Percentiles rank a stretch among this genome's conserved stretches.
These are phyloP conservation scores for Penicillium paneum DNA, from an alignment of 2,329 filamentous ascomycete species.

Conservation along the genomic window DNA sequence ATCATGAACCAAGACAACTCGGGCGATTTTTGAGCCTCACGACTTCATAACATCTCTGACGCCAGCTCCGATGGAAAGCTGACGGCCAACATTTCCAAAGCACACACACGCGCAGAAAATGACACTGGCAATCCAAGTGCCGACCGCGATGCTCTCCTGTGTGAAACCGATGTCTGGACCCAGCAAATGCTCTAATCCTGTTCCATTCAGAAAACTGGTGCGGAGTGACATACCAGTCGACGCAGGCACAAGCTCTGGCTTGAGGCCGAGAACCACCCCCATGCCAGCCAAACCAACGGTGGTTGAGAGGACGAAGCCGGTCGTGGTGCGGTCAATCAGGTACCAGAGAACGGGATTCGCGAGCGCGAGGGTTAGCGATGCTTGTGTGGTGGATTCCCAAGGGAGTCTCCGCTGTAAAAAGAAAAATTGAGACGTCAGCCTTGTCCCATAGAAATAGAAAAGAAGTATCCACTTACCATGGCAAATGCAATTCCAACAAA, in stretches of 20 bases:
- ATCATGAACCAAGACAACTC: background rate
- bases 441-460: background rate
- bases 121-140: constrained; percentile 88
- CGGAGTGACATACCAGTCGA: constrained; percentile 51
- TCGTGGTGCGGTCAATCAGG: constrained; percentile 82
- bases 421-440: constrained; percentile 16
- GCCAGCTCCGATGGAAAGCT: constrained; percentile 58
- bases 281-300: constrained; percentile 73
- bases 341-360: constrained; percentile 96
- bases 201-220: constrained; percentile 27
- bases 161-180: constrained; percentile 40
- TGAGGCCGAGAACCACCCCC: constrained; percentile 67
- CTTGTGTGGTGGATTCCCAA: constrained; percentile 93
- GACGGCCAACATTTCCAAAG: constrained; percentile 90
- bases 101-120: constrained; percentile 93
- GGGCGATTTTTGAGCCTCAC: constrained; percentile 7
- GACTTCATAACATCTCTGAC: constrained; percentile 21
- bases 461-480: constrained; percentile 63
- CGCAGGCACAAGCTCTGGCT: constrained; percentile 72
- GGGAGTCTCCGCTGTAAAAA: constrained; percentile 70
- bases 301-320: constrained; percentile 77
- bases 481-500: constrained; percentile 73
- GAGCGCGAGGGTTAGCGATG: constrained; percentile 81
- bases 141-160: constrained; percentile 58
- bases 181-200: constrained; percentile 31